These are phyloP conservation scores for Boletus rubroflammeus DNA, from an alignment of 768 basidiomycete genomes.

Conservation along the genomic window DNA sequence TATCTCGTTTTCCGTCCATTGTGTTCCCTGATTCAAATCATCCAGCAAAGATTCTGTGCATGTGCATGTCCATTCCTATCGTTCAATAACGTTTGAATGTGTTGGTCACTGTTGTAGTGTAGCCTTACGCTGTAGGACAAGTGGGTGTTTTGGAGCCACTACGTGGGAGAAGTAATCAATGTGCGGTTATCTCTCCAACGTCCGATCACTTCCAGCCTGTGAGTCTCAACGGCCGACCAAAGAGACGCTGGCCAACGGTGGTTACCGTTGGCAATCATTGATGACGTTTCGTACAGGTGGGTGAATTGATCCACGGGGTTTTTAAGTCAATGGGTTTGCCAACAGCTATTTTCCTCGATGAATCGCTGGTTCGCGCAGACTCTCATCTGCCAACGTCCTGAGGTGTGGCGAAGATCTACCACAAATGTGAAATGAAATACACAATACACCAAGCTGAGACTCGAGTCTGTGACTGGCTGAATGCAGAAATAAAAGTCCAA, in stretches of 20 bases:
- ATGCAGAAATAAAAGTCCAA: background rate
- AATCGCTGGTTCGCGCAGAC: background rate
- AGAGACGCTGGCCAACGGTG: conserved; percentile 2
- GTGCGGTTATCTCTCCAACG: background rate
- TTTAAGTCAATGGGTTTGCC: background rate
- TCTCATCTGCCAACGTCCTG: conserved; percentile 2
- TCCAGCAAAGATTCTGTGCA: conserved; percentile 23
- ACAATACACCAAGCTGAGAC: background rate
- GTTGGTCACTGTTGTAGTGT: conserved; percentile 27
- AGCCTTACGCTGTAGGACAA: conserved; percentile 15
- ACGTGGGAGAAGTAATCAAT: conserved; percentile 5
- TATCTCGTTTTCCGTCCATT: conserved; percentile 8
- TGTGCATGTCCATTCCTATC: conserved; percentile 27
- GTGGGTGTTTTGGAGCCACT: background rate
- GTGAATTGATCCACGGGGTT: background rate
- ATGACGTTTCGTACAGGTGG: conserved; percentile 7
- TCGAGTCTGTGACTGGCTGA: background rate
- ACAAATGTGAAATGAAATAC: background rate
- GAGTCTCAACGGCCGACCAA: background rate
- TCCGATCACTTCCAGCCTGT: background rate
- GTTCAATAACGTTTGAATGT: conserved; percentile 27
- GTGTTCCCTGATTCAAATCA: conserved; percentile 17
- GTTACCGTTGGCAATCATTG: conserved; percentile 7
- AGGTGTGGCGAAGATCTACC: background rate
- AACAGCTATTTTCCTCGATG: background rate